Base-by-base conservation (phyloP, 164 flowering plant species). In the Sedum album region DNA sequence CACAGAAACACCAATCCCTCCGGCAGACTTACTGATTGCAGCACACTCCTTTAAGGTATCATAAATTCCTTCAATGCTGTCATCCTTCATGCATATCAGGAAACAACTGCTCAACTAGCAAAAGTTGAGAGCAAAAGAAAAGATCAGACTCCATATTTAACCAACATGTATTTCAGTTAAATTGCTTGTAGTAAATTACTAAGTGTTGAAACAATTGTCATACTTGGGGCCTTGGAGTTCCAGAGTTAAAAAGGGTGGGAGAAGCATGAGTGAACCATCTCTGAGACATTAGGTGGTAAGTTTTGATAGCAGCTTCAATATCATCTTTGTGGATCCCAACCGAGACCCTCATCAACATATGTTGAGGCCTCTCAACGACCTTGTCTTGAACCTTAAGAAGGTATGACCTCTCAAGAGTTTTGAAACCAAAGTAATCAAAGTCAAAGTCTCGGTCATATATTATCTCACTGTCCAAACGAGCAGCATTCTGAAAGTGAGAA, bases 181-280 rank as follows among this genome's bases (percentile, higher is more conserved):
- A 23, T 57, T 26, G 28, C 1, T 4, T 11, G 18, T 57, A 20
- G 62, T 5, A 2, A 55, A 23, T 55, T 8, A 23, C 2, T 31
- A 25, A 23, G 8, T 23, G 15, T 55, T 55, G 30, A 21, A 57
- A 17, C n/a, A 20, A 8, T 33, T 26, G 71, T n/a, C 77, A 68
- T 86, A 94, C 98, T 76, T 94, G 99, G 31, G 99, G 97, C 75
- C 96, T 87, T 61, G 98, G 94, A 25, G 99, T 92, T 70, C 97
- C 99, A 26, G 93, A 88, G 82, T 89, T 90, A 76, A 92, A 90
- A 66, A 92, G 90, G 30, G 99, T 92, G 3, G 97, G 99, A 61
- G 97, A 90, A n/a, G 97, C 99, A 88, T 90, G 98, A 61, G 94
- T 89, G 82, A 92, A 95, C 99, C 98, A 90, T 65, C 97, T 79